Base-by-base conservation (phyloP, 768 basidiomycete genomes). In the Rhodotorula sphaerocarpa region DNA sequence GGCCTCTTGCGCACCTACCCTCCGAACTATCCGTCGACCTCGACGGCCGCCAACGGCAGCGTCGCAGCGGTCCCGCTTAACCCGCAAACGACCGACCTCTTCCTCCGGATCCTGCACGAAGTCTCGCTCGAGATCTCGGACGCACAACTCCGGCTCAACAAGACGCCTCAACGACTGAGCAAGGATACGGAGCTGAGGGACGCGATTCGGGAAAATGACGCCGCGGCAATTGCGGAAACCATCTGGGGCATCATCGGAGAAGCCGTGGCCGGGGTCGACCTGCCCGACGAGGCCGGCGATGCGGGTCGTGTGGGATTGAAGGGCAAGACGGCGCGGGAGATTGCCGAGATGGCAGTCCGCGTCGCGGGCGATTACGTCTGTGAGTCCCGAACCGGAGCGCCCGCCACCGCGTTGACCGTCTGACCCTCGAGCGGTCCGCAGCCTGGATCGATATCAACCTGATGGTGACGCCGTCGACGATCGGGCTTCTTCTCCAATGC, bases 381-480 rank as follows among this genome's bases (percentile, higher is more conserved):
- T 95, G 74, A 73, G 92, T 83, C 20, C n/a, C n/a, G n/a, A n/a
- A n/a, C n/a, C n/a, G n/a, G n/a, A n/a, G n/a, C n/a, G n/a, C n/a
- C n/a, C n/a, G n/a, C n/a, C n/a, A n/a, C n/a, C n/a, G n/a, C n/a
- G n/a, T n/a, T 30, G 5, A 21, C 23, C 33, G 15, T 28, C 28
- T 6, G 46, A 33, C 34, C 53, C 20, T 39, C 39, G 30, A n/a
- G n/a, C n/a, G n/a, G n/a, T n/a, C n/a, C 27, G 2, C 70, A 95
- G 93, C 90, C 20, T 99, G 95, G 95, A 87, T 97, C 69, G 95
- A 99, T 73, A 92, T 99, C 69, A 90, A 90, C 72, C 79, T 97
- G 66, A 91, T 95, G 18, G 86, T 99, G 62, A 96, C 92, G 3
- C 88, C 87, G 18, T 82, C 81, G 20, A 90, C 92, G 3, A 83